Evolutionary conservation across 1,284 basidiomycete genomes (phyloP).

Genomic region (Moesziomyces antarcticus): DNA sequence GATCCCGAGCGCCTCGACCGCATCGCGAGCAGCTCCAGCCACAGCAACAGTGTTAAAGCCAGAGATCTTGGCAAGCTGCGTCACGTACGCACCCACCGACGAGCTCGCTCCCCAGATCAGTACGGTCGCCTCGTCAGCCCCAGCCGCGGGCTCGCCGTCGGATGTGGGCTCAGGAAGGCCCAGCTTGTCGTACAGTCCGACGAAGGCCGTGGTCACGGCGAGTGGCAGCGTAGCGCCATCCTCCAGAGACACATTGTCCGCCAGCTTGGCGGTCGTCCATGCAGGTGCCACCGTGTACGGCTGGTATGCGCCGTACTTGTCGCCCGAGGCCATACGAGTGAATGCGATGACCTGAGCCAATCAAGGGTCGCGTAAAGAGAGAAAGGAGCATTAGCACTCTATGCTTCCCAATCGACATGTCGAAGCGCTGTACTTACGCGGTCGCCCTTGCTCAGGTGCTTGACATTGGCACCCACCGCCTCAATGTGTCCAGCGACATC

Average conservation of each 20-base stretch:
- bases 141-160: slow-evolving; percentile 15
- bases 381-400: not conserved
- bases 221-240: slow-evolving; percentile 67
- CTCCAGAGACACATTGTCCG: slow-evolving; percentile 60
- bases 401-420: too few relatives aligned
- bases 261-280: slow-evolving; percentile 51
- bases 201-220: slow-evolving; percentile 67
- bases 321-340: slow-evolving; percentile 52
- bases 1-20: slow-evolving; percentile 14
- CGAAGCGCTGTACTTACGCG: slow-evolving; percentile 24
- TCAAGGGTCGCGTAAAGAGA: not conserved
- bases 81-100: slow-evolving; percentile 66
- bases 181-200: slow-evolving; percentile 64
- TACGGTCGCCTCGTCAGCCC: slow-evolving; percentile 37
- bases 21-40: slow-evolving; percentile 33
- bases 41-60: slow-evolving; percentile 66
- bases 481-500: slow-evolving; percentile 61
- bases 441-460: slow-evolving; percentile 58
- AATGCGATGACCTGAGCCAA: slow-evolving; percentile 44
- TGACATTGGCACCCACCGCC: slow-evolving; percentile 42
- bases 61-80: slow-evolving; percentile 65
- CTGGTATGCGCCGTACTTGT: slow-evolving; percentile 65
- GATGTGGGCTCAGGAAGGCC: slow-evolving; percentile 32
- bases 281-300: slow-evolving; percentile 54
- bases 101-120: slow-evolving; percentile 67